phyloP scores from a whole-genome alignment of 306 rosid genomes.

The Echinosophora koreensis region DNA sequence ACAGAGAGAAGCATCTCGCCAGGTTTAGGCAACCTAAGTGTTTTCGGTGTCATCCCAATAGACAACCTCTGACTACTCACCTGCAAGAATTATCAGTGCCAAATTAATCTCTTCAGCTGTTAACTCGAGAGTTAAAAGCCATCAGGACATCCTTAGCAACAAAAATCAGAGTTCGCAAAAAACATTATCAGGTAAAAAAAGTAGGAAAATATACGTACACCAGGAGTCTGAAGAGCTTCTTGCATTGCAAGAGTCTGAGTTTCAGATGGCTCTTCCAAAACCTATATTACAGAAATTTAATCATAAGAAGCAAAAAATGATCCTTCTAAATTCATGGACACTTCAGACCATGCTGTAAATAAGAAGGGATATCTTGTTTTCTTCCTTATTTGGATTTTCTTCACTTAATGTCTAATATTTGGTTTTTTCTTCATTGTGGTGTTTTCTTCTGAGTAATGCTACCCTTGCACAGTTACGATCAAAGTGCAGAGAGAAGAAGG shows the following conservation, averaged over 20 bases:
- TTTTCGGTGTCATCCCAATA: conserved; percentile 88
- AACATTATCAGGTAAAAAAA: neutral
- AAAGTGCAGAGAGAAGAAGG: conserved; percentile 23
- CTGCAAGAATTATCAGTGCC: conserved; percentile 52
- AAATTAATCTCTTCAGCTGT: conserved; percentile 24
- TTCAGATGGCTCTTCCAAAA: conserved; percentile 73
- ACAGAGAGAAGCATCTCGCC: conserved; percentile 95
- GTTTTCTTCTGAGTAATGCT: neutral
- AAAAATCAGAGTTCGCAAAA: conserved; percentile 4
- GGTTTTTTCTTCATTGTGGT: neutral
- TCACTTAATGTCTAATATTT: no score
- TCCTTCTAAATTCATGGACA: neutral
- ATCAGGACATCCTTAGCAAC: conserved; percentile 1
- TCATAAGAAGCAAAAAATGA: conserved; percentile 5
- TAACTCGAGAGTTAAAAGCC: neutral
- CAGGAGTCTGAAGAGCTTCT: conserved; percentile 73
- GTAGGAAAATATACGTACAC: conserved; percentile 61
- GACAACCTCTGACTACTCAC: conserved; percentile 79
- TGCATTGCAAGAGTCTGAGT: conserved; percentile 60
- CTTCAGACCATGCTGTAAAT: conserved; percentile 21
- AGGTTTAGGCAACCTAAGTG: conserved; percentile 77
- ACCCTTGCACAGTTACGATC: neutral
- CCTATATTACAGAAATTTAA: conserved; percentile 54
- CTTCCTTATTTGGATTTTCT: neutral
- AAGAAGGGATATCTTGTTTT: neutral